Conservation (phyloP, 2,329 filamentous ascomycete genomes). For the Endocalyx cinctus region DNA sequence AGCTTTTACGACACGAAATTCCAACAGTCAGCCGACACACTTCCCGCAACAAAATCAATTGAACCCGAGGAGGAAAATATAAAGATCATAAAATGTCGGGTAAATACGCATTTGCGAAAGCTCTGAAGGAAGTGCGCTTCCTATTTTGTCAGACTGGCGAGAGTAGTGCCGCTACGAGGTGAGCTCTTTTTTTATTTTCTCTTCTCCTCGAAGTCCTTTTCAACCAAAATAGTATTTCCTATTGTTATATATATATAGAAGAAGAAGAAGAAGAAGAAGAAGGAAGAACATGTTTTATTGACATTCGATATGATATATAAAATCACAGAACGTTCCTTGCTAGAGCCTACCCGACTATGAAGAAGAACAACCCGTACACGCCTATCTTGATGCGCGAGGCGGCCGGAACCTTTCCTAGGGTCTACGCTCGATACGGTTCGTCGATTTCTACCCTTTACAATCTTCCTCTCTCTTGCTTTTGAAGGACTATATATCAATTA, state of each 20-base stretch:
- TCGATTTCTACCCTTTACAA: slow-evolving; percentile 10
- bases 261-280: slow-evolving; percentile 6
- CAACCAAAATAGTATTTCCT: too few relatives aligned
- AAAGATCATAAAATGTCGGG: slow-evolving; percentile 76
- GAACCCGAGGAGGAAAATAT: too few relatives aligned
- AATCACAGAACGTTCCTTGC: slow-evolving; percentile 84
- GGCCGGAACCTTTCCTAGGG: slow-evolving; percentile 72
- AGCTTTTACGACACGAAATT: too few relatives aligned
- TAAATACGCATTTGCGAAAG: slow-evolving; percentile 87
- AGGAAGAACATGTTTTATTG: too few relatives aligned
- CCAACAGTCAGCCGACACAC: too few relatives aligned
- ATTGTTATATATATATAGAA: not conserved
- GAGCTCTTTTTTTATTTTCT: slow-evolving; percentile 26
- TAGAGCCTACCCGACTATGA: slow-evolving; percentile 94
- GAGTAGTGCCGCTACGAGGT: slow-evolving; percentile 86
- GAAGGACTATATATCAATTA: not conserved
- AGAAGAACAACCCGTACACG: slow-evolving; percentile 93
- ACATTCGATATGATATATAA: too few relatives aligned
- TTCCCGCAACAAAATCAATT: too few relatives aligned
- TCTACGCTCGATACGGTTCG: slow-evolving; percentile 91
- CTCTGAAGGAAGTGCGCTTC: slow-evolving; percentile 93
- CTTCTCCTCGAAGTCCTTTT: not conserved
- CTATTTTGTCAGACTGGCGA: slow-evolving; percentile 94
- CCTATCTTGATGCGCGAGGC: slow-evolving; percentile 96
- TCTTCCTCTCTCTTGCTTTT: not conserved